Base-by-base conservation (phyloP, 192 early-diverging fungal species). In the Pilaira anomala region DNA sequence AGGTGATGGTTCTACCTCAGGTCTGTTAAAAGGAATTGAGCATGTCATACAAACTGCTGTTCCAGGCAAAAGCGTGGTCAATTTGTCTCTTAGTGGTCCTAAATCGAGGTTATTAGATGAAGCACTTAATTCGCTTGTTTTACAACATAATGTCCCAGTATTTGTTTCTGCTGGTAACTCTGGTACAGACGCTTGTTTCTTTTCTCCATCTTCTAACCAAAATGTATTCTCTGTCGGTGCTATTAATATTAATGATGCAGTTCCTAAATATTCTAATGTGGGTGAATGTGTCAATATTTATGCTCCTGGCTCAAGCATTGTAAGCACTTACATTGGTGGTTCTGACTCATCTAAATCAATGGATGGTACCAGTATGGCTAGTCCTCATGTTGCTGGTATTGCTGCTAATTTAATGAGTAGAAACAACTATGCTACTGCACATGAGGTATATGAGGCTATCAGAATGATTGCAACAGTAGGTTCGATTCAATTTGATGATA, bases 131-230 rank as follows among this genome's bases (percentile, higher is more conserved):
- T 48, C 69, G n/a, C 53, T 64, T 0, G 74, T 72, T 4, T 8
- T 36, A 16, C 46, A 67, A 7, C 52, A 74, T 55, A 71, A 72
- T 40, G 72, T 87, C 39, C 74, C 69, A 12, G 52, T 87, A 44
- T 77, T 81, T 41, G 83, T 79, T 26, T 83, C 87, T 49, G 76
- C 87, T 3, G 87, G 87, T 29, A 90, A 90, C 59, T 56, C 72
- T 12, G 65, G 62, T 13, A 69, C 59, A 7, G 70, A 89, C 72
- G 82, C 88, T 3, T 90, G 88, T 71, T 42, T 63, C 40, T 58
- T 58, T 14, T 82, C 79, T 8, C 88, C 87, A 25, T 71, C 83
- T 6, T 69, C 72, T 25, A 72, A 66, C 19, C 24, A 29, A 9
- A 61, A 79, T 52, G 73, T 70, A 16, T 74, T 77, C 39, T 63